phyloP scores from a whole-genome alignment of 805 yeast genomes.

The Wickerhamomyces chaumierensis region DNA sequence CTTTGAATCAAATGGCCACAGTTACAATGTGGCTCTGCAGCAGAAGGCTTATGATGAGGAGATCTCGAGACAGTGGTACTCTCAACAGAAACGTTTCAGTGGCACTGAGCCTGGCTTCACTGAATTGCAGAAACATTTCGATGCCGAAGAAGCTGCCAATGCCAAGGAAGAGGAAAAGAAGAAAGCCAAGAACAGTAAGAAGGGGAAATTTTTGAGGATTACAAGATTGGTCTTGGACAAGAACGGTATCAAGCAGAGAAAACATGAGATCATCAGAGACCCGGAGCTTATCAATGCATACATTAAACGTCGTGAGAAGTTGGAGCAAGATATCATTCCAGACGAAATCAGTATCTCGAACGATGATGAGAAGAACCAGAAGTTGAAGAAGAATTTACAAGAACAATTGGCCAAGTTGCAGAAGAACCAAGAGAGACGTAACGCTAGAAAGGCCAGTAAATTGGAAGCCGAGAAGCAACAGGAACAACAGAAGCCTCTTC shows the following conservation, averaged over 20 bases:
- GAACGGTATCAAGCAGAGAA: constrained; percentile 77
- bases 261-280: constrained; percentile 67
- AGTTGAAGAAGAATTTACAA: constrained; percentile 65
- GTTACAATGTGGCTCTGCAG: constrained; percentile 73
- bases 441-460: constrained; percentile 43
- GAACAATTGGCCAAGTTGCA: constrained; percentile 77
- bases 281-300: constrained; percentile 83
- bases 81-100: constrained; percentile 55
- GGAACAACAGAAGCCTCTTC: no score
- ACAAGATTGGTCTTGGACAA: constrained; percentile 74
- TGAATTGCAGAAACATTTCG: constrained; percentile 22
- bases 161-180: constrained; percentile 1
- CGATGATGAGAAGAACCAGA: constrained; percentile 73
- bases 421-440: constrained; percentile 59
- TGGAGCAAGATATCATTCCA: constrained; percentile 55
- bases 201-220: constrained; percentile 40
- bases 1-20: constrained; percentile 46
- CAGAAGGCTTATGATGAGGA: constrained; percentile 90
- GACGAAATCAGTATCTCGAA: constrained; percentile 69
- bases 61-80: constrained; percentile 79
- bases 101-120: constrained; percentile 8
- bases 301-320: constrained; percentile 52
- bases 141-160: constrained; percentile 1
- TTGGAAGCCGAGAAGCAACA: constrained; percentile 15
- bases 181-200: constrained; percentile 9